Base-by-base conservation (phyloP, 306 rosid species). In the Styphnolobium japonicum region DNA sequence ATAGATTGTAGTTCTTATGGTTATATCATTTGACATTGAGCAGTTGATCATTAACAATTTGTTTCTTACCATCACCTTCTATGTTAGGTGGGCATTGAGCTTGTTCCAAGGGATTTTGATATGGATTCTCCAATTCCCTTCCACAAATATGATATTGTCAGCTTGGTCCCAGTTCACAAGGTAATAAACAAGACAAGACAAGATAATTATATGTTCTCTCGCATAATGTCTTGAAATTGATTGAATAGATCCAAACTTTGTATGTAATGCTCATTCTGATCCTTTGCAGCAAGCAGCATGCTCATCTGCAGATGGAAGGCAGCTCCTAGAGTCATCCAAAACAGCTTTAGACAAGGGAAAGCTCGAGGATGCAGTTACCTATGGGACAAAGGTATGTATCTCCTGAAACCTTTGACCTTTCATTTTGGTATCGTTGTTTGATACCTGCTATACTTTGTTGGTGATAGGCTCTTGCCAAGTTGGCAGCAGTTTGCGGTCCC, bases 281-380 rank as follows among this genome's bases (percentile, higher is more conserved):
- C 65, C 63, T 86, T 84, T 84, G 71, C 96, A 96, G 99, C 99
- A 96, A 93, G 99, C 98, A 67, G 97, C 98, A 68, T 96, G 98
- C 87, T 96, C 98, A 60, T 96, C 99, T 6, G 98, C 99, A 25
- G 99, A 96, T 86, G 99, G 99, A 85, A 86, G 99, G 88, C 98
- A 93, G 71, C 97, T 96, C 48, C 87, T 96, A 58, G 99, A 96
- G 77, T 96, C 98, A 48, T 93, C 99, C 34, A 96, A 96, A 89
- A 93, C 98, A 67, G 99, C 99, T 84, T 77, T 96, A 69, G 99
- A 96, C 82, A 96, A 96, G 83, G 99, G 99, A 82, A 96, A 96
- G 70, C 98, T 95, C 56, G 99, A 93, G 88, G 99, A 95, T 82
- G 99, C 99, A 10, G 99, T 95, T 77, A 84, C 93, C 53, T 91